Evolutionary conservation across 2,329 filamentous ascomycete genomes (phyloP), one percentile per base, ranked within the genome.

Genomic region (Aureobasidium subglaciale): DNA sequence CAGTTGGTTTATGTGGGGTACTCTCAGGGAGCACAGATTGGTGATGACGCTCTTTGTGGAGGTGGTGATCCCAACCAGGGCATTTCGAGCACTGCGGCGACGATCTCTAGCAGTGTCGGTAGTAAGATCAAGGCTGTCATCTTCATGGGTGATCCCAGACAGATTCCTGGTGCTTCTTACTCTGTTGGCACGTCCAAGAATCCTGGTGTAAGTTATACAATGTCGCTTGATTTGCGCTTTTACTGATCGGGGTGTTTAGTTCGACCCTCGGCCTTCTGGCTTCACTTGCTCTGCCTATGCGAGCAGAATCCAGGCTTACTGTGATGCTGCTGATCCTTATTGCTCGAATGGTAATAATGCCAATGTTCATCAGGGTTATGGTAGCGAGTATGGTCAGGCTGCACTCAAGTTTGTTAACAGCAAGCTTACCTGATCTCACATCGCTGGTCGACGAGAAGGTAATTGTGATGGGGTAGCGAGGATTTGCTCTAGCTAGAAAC

Each of bases 261-360:
- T 86, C 59, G 80, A 81, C 52, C 77, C 81, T 29, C 79, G 83
- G 4, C 76, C 80, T 0, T 63, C 72, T 4, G 80, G 81, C 24
- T 85, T 82, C 67, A 70, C 68, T 41, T 86, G 83, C 70, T 74
- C 75, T 1, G 76, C 80, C 5, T 66, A 60, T 9, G 73, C 73
- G 32, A 74, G 68, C 64, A 82, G 80, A 63, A 80, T 86, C 61
- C 72, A 84, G 70, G 82, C 80, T 4, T 86, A 86, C 73, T 86
- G 84, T 67, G 83, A 87, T 62, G 70, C 77, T 4, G 64, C 78
- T 3, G 83, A 86, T 60, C 82, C 82, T 0, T 86, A 83, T 70
- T 86, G 84, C 75, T 86, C 82, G 69, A 83, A 78, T 38, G 84
- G 83, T 46, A 83, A 76, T 62, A 75, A 85, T 58, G 73, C 76